These are phyloP conservation scores for Comarum palustre DNA, from an alignment of 306 rosid genomes.

Conservation along the genomic window DNA sequence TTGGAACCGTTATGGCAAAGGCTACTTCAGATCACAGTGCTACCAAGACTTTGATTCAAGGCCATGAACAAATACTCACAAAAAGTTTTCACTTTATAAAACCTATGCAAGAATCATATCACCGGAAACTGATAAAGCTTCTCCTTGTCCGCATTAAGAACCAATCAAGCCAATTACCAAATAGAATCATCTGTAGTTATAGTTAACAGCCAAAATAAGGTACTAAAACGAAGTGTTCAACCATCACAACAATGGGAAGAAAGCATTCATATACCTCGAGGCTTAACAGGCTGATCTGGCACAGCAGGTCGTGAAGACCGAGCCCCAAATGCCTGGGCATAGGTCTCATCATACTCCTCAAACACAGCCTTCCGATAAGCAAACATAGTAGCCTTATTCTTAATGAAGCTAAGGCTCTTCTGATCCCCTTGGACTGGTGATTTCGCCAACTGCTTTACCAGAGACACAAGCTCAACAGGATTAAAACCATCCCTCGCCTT, in stretches of 20 bases:
- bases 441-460: slow-evolving; percentile 67
- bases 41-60: not conserved
- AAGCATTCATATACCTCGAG: slow-evolving; percentile 60
- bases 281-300: slow-evolving; percentile 34
- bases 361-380: slow-evolving; percentile 62
- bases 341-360: slow-evolving; percentile 90
- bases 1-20: not conserved
- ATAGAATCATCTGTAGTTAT: not conserved
- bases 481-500: slow-evolving; percentile 58
- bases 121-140: not conserved
- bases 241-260: slow-evolving; percentile 9
- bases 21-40: not conserved
- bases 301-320: slow-evolving; percentile 43
- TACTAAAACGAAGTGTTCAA: not conserved
- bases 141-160: no score
- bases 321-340: slow-evolving; percentile 90
- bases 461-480: slow-evolving; percentile 55
- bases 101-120: not conserved
- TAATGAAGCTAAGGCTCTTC: slow-evolving; percentile 46
- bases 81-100: not conserved
- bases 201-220: not conserved
- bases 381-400: slow-evolving; percentile 59
- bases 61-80: not conserved
- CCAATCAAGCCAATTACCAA: not conserved
- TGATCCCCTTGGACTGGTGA: slow-evolving; percentile 49